These are phyloP conservation scores for Hortaea sp. DNA, from an alignment of 2,329 filamentous ascomycete genomes.

Conservation along the genomic window DNA sequence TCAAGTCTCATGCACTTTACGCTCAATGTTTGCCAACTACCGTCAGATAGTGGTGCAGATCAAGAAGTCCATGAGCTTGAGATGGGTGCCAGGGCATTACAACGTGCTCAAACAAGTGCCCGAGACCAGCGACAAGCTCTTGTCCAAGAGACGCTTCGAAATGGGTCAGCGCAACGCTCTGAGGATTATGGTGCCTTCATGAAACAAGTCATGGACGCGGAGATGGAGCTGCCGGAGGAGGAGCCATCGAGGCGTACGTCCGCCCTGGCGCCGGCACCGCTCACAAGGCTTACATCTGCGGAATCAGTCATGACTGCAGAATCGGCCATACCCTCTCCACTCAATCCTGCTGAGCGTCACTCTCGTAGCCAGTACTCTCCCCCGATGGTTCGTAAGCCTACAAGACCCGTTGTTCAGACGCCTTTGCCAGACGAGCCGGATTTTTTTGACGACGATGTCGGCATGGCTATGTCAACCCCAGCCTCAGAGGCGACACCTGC, in stretches of 20 bases:
- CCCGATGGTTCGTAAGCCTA: too few species aligned
- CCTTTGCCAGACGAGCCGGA: not conserved
- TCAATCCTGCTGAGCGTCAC: not conserved
- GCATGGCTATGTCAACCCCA: not conserved
- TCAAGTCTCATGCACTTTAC: constrained; percentile 6
- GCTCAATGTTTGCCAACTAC: constrained; percentile 9
- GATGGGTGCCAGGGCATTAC: constrained; percentile 6
- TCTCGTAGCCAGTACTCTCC: not conserved
- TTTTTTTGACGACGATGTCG: not conserved
- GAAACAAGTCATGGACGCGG: constrained; percentile 4
- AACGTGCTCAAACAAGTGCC: constrained; percentile 7
- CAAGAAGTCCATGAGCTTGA: constrained; percentile 6
- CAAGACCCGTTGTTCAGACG: too few species aligned
- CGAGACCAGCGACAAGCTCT: constrained; percentile 2
- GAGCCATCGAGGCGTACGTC: not conserved
- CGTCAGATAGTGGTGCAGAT: not conserved
- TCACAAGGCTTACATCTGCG: not conserved
- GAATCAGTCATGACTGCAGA: not conserved
- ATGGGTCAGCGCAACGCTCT: constrained; percentile 1
- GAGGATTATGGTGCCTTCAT: constrained; percentile 7
- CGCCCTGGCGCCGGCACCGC: not conserved
- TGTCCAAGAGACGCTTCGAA: constrained; percentile 1
- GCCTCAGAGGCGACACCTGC: not conserved
- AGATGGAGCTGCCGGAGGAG: constrained; percentile 3
- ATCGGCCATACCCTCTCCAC: not conserved